Evolutionary conservation across 2,329 filamentous ascomycete genomes (phyloP).

Genomic region (Emergomyces orientalis): DNA sequence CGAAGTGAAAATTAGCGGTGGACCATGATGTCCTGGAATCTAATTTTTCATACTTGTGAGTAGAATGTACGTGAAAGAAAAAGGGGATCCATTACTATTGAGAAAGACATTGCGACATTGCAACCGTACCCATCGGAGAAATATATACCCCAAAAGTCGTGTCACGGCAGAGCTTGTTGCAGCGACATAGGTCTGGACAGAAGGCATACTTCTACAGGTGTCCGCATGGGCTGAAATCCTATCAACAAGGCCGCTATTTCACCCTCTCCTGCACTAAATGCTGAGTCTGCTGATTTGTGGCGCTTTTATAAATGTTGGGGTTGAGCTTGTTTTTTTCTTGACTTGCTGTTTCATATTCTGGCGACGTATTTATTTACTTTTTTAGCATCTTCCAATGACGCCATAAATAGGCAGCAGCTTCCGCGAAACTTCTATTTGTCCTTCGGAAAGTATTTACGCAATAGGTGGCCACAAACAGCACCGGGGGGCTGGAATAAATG

Average conservation of each 20-base stretch:
- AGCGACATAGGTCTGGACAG: conserved; percentile 24
- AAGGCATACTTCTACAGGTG: conserved; percentile 22
- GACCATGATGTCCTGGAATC: conserved; percentile 32
- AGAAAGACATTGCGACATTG: background rate
- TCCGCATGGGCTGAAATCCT: background rate
- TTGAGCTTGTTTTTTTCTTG: background rate
- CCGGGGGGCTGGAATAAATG: too few relatives aligned
- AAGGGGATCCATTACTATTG: background rate
- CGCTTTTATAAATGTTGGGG: background rate
- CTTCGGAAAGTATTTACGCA: too few relatives aligned
- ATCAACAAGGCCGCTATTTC: background rate
- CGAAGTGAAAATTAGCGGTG: conserved; percentile 32
- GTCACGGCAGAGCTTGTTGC: conserved; percentile 31
- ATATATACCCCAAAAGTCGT: conserved; percentile 31
- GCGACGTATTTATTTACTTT: too few relatives aligned
- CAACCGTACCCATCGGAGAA: conserved; percentile 37
- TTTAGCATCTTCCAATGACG: too few relatives aligned
- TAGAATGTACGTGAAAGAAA: background rate
- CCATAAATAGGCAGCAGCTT: too few relatives aligned
- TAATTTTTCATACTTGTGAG: conserved; percentile 16
- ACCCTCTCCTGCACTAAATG: background rate
- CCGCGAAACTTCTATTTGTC: too few relatives aligned
- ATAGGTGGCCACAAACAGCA: too few relatives aligned
- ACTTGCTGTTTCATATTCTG: too few relatives aligned
- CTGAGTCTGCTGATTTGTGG: background rate